These are phyloP conservation scores for Pogostemon cablin DNA, from an alignment of 257 asterid species.

Conservation along the genomic window DNA sequence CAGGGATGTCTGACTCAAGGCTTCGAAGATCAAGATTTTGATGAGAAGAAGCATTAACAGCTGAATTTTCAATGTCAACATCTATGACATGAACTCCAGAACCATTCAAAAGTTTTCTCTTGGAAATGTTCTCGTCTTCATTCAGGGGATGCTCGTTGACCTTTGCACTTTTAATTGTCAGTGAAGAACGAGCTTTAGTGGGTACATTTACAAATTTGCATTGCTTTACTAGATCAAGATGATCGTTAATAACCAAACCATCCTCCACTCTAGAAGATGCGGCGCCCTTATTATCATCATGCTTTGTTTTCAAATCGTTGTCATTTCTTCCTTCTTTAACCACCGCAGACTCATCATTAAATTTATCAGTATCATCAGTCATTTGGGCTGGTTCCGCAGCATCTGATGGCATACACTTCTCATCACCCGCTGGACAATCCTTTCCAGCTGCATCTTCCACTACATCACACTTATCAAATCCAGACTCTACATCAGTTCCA, in stretches of 20 bases:
- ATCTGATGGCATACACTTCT: slow-evolving; percentile 39
- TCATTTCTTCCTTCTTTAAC: slow-evolving; percentile 38
- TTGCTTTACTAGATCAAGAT: slow-evolving; percentile 56
- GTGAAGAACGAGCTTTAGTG: slow-evolving; percentile 71
- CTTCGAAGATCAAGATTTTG: slow-evolving; percentile 39
- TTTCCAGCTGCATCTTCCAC: slow-evolving; percentile 48
- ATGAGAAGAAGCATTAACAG: slow-evolving; percentile 44
- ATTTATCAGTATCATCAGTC: slow-evolving; percentile 37
- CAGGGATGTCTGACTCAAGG: slow-evolving; percentile 41
- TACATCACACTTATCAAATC: slow-evolving; percentile 38
- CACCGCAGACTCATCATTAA: slow-evolving; percentile 40
- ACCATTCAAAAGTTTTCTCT: slow-evolving; percentile 47
- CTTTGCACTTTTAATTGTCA: slow-evolving; percentile 52
- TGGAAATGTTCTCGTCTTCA: slow-evolving; percentile 41
- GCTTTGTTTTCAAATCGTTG: slow-evolving; percentile 39
- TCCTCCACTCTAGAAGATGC: slow-evolving; percentile 37
- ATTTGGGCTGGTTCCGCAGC: slow-evolving; percentile 47
- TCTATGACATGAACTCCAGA: slow-evolving; percentile 44
- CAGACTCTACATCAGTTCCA: slow-evolving; percentile 42
- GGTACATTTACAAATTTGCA: slow-evolving; percentile 65
- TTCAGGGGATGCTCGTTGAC: slow-evolving; percentile 40
- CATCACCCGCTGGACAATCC: slow-evolving; percentile 34
- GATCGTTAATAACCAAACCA: slow-evolving; percentile 39
- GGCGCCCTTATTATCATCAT: slow-evolving; percentile 40
- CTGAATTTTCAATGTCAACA: slow-evolving; percentile 44